A percentile compares a stretch with the other conserved stretches of the same genome.
Conservation (phyloP, 2,329 filamentous ascomycete genomes). For the Colletotrichum spaethianum region DNA sequence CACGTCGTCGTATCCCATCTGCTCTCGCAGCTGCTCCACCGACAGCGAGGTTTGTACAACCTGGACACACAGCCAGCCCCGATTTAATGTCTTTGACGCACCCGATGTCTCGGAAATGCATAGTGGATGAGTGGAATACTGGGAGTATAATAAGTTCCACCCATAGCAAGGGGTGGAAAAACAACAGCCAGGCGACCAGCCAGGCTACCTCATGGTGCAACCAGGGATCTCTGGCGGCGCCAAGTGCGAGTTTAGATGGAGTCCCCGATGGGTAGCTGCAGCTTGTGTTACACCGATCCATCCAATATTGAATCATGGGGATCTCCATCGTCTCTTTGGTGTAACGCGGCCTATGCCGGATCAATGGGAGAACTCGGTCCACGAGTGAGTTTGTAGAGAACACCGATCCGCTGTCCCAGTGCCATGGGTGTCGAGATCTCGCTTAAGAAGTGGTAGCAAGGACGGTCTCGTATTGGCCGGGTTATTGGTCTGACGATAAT, state of each 20-base stretch:
- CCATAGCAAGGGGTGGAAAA: neutral
- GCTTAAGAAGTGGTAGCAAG: neutral
- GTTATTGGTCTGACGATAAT: slow-evolving; percentile 13
- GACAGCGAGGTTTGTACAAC: slow-evolving; percentile 22
- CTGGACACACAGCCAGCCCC: slow-evolving; percentile 2
- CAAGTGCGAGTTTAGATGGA: slow-evolving; percentile 9
- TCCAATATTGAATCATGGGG: slow-evolving; percentile 29
- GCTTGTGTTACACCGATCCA: slow-evolving; percentile 24
- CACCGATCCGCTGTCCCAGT: slow-evolving; percentile 14
- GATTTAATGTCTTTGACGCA: neutral
- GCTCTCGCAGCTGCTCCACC: neutral
- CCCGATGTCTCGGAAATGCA: slow-evolving; percentile 41
- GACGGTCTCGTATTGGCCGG: neutral
- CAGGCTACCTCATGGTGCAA: neutral
- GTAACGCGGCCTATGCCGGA: slow-evolving; percentile 6
- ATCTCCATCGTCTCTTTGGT: slow-evolving; percentile 8
- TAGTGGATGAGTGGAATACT: slow-evolving; percentile 16
- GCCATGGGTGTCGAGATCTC: slow-evolving; percentile 26
- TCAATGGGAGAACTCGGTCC: slow-evolving; percentile 22
- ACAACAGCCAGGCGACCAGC: neutral
- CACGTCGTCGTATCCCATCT: neutral
- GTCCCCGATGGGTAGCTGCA: slow-evolving; percentile 21
- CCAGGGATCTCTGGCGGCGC: neutral
- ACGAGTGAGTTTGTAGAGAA: slow-evolving; percentile 15
- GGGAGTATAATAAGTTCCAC: neutral